Evolutionary conservation across 2,329 filamentous ascomycete species (phyloP).

Genomic region (Trichophyton rubrum): DNA sequence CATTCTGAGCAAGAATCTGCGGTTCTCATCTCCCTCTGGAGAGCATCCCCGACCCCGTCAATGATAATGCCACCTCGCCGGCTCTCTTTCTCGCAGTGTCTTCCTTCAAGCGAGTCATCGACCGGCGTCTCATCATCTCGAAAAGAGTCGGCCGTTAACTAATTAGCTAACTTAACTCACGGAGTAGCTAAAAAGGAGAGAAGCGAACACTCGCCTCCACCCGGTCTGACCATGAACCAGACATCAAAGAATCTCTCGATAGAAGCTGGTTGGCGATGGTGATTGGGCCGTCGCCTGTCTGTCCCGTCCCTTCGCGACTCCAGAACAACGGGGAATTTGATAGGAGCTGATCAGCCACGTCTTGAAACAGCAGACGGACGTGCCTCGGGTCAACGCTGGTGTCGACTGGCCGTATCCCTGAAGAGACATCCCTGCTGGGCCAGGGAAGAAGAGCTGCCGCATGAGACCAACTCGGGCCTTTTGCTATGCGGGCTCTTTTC

Average conservation of each 20-base stretch:
- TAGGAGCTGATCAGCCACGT: neutral
- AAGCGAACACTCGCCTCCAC: no score
- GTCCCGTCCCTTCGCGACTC: neutral
- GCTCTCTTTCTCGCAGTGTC: no score
- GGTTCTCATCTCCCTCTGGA: neutral
- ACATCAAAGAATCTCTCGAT: neutral
- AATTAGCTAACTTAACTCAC: no score
- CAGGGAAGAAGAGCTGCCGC: neutral
- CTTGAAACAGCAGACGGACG: neutral
- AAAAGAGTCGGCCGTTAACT: no score
- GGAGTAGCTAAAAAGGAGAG: no score
- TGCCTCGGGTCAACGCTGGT: neutral
- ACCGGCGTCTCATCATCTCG: no score
- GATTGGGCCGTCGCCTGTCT: neutral
- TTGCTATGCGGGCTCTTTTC: no score
- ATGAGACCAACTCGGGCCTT: neutral
- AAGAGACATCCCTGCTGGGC: no score
- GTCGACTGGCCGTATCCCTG: no score
- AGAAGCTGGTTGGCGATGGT: neutral
- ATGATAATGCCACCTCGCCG: no score
- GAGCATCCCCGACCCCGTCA: neutral
- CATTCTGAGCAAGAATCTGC: neutral
- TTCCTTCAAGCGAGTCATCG: no score
- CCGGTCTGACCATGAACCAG: no score
- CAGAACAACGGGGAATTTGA: constrained; percentile 1